These are phyloP conservation scores for Thinopyrum elongatum DNA, from an alignment of 176 grass and related monocot genomes.

Conservation along the genomic window DNA sequence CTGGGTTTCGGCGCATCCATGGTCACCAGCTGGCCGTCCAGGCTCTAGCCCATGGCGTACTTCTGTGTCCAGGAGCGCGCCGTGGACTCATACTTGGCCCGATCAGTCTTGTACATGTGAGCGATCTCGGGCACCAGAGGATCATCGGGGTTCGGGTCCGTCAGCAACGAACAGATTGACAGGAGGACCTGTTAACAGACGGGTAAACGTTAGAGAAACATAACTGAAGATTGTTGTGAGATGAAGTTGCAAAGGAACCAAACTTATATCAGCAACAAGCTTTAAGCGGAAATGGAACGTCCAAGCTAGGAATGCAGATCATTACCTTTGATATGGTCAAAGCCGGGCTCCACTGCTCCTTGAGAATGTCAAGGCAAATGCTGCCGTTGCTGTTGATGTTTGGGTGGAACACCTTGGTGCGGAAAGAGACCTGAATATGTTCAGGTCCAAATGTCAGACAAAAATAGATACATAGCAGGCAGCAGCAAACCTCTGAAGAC, in stretches of 20 bases:
- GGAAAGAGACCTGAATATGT: conserved; percentile 64
- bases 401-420: conserved; percentile 93
- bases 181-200: conserved; percentile 56
- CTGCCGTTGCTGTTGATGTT: conserved; percentile 89
- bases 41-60: conserved; percentile 77
- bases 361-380: conserved; percentile 91
- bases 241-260: background rate
- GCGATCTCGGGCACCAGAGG: conserved; percentile 83
- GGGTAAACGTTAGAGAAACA: background rate
- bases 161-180: conserved; percentile 76
- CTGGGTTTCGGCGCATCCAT: conserved; percentile 1
- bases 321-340: conserved; percentile 82
- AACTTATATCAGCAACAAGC: background rate
- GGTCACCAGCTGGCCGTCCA: conserved; percentile 18
- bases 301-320: background rate
- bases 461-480: background rate
- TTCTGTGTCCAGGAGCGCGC: conserved; percentile 91
- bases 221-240: background rate
- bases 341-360: conserved; percentile 93
- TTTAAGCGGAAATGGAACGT: background rate
- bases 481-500: background rate
- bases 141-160: conserved; percentile 80
- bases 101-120: conserved; percentile 94
- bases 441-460: background rate
- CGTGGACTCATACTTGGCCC: conserved; percentile 80